A percentile compares a stretch with the other conserved stretches of the same genome.
Conservation (phyloP, 257 asterid genomes). For the Ajuga chamaepitys region DNA sequence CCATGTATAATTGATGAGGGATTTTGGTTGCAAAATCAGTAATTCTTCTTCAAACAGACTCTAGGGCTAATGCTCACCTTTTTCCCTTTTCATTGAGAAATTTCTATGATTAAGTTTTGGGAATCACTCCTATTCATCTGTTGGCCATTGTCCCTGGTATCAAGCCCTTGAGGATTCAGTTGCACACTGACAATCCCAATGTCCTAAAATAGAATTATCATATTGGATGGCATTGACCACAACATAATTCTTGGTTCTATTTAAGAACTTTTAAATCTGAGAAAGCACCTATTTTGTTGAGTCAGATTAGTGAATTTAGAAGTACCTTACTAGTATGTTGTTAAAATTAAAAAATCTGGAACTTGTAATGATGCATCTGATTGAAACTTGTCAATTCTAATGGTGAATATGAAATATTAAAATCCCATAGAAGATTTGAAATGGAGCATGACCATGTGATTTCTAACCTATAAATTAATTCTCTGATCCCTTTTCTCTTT, state of each 20-base stretch:
- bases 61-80: too few species aligned
- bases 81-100: too few species aligned
- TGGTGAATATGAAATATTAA: too few species aligned
- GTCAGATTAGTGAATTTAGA: not conserved
- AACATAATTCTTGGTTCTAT: not conserved
- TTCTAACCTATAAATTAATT: not conserved
- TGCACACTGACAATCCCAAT: not conserved
- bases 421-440: not conserved
- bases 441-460: not conserved
- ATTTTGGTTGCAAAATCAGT: too few species aligned
- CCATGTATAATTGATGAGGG: too few species aligned
- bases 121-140: too few species aligned
- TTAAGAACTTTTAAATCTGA: not conserved
- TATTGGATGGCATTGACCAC: not conserved
- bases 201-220: not conserved
- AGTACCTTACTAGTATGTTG: not conserved
- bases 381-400: not conserved
- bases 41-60: too few species aligned
- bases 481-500: not conserved
- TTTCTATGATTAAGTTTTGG: too few species aligned
- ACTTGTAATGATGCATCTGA: not conserved
- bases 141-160: too few species aligned
- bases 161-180: too few species aligned
- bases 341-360: not conserved
- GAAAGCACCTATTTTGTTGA: not conserved